Base-by-base conservation (phyloP, 164 flowering plant species). In the Hamamelis virginiana region DNA sequence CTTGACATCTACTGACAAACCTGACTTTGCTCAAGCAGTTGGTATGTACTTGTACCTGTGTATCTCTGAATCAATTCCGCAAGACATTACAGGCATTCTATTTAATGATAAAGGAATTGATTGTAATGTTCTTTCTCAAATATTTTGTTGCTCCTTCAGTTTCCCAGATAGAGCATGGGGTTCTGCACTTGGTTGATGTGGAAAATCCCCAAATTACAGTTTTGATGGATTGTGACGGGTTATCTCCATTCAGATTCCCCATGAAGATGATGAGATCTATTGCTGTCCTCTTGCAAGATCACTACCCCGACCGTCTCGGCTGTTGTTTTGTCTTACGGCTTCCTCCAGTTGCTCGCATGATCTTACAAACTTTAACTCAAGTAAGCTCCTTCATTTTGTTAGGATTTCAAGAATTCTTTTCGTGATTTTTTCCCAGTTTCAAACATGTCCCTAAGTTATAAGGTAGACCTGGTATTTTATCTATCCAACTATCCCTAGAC, bases 181-280 rank as follows among this genome's bases (percentile, higher is more conserved):
- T 89, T 47, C 69, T 89, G 76, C 81, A 86, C 66, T 73, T 91
- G 71, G 74, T 86, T 67, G 77, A 80, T 55, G 53, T 65, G 16
- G 81, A 82, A 66, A 87, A 85, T 75, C 83, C 87, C 38, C 90
- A 84, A 68, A 86, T 95, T 66, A 85, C 87, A 45, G 97, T 95
- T 56, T 66, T 92, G 75, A 78, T 95, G 78, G 98, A 95, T 65
- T 95, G 97, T 77, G 85, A 88, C 74, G 89, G 96, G n/a, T 65
- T 91, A 71, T 76, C 97, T 47, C 88, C 97, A 5, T 71, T 89
- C 46, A 84, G 73, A 69, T 65, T 95, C 76, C 98, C 98, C 41
- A 85, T 92, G 97, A 87, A 89, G 70, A 84, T 85, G 73, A 50
- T 91, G 84, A 84, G 90, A 80, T 87, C 89, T 22, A 91, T 89